Percentiles rank a stretch among this genome's conserved stretches.
These are phyloP conservation scores for Eucalyptus pumila DNA, from an alignment of 345 rosid species.

Conservation along the genomic window DNA sequence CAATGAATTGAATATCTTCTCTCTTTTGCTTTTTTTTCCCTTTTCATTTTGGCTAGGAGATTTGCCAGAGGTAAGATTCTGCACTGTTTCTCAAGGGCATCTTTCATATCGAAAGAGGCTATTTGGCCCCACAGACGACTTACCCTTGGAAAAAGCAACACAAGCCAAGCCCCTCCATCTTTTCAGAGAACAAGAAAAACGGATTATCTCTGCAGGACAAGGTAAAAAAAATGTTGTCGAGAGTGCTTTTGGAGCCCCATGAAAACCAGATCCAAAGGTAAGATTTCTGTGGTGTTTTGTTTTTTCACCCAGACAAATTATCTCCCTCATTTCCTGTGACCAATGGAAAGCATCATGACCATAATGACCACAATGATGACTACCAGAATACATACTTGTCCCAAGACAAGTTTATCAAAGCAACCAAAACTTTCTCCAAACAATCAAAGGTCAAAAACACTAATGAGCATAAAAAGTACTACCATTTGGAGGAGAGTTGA, in stretches of 20 bases:
- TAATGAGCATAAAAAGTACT: neutral
- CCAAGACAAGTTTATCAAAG: neutral
- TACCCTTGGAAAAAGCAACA: neutral
- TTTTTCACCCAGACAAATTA: neutral
- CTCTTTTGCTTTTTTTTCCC: neutral
- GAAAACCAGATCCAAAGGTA: neutral
- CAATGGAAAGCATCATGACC: neutral
- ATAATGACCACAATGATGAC: neutral
- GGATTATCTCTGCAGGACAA: neutral
- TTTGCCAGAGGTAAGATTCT: neutral
- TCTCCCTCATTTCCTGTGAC: neutral
- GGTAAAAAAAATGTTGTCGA: neutral
- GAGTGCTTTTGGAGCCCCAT: neutral
- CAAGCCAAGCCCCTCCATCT: neutral
- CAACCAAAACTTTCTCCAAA: neutral
- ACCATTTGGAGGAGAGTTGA: neutral
- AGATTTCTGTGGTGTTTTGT: neutral
- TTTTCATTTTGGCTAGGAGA: neutral
- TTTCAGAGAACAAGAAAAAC: neutral
- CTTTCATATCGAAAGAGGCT: neutral
- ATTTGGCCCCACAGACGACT: neutral
- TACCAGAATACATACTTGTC: neutral
- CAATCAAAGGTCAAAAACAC: neutral
- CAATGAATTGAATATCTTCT: neutral
- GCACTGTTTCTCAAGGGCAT: neutral